Percentiles rank a stretch among this genome's conserved stretches.
These are phyloP conservation scores for Salvia rosmarinus DNA, from an alignment of 257 asterid species.

Conservation along the genomic window DNA sequence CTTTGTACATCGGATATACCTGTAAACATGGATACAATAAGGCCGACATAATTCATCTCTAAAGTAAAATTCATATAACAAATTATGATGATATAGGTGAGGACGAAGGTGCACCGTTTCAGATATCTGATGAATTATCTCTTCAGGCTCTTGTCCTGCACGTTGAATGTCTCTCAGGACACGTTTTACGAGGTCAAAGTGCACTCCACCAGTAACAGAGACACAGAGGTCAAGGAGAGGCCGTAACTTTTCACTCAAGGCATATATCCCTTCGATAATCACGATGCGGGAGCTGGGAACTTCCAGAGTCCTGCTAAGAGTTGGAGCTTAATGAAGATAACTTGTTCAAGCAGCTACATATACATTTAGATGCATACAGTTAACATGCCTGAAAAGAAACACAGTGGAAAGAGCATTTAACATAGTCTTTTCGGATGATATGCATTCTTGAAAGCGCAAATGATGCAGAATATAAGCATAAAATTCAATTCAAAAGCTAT, in stretches of 20 bases:
- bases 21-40: slow-evolving; percentile 41
- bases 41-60: slow-evolving; percentile 27
- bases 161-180: slow-evolving; percentile 98
- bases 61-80: slow-evolving; percentile 1
- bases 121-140: slow-evolving; percentile 95
- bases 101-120: slow-evolving; percentile 65
- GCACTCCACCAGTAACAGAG: slow-evolving; percentile 99
- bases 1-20: slow-evolving; percentile 99
- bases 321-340: slow-evolving; percentile 21
- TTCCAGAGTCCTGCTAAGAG: slow-evolving; percentile 73
- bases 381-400: slow-evolving; percentile 14
- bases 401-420: background rate
- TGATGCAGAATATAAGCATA: background rate
- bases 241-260: slow-evolving; percentile 85
- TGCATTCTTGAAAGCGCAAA: slow-evolving; percentile 10
- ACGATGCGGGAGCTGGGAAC: slow-evolving; percentile 93
- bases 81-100: background rate
- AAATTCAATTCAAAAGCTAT: slow-evolving; percentile 1
- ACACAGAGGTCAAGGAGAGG: slow-evolving; percentile 94
- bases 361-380: slow-evolving; percentile 24
- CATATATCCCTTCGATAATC: slow-evolving; percentile 93
- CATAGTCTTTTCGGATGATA: slow-evolving; percentile 11
- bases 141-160: slow-evolving; percentile 99
- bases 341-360: slow-evolving; percentile 15
- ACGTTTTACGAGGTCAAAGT: slow-evolving; percentile 95